phyloP scores from a whole-genome alignment of 1,284 basidiomycete species.

The Puccinia triticina region DNA sequence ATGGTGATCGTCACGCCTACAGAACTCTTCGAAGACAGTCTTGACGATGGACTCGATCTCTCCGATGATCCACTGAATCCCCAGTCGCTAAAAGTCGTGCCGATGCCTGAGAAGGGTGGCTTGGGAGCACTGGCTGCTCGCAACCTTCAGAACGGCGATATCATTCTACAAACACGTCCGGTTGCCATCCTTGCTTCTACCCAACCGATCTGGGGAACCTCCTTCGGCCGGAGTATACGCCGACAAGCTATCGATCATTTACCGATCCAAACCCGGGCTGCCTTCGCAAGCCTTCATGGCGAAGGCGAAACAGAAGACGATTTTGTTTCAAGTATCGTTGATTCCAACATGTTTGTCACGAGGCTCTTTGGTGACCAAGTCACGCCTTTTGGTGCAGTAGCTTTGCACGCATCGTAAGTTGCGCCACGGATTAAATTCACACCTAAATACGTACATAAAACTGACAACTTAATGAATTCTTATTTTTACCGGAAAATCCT shows the following conservation, averaged over 20 bases:
- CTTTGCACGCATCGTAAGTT: constrained; percentile 13
- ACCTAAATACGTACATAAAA: background rate
- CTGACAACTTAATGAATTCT: no score
- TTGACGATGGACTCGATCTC: constrained; percentile 2
- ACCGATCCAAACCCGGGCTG: constrained; percentile 30
- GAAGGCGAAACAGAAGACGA: constrained; percentile 20
- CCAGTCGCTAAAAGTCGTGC: constrained; percentile 14
- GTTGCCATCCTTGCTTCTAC: background rate
- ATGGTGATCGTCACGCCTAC: constrained; percentile 24
- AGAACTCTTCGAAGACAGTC: background rate
- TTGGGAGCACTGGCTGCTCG: constrained; percentile 28
- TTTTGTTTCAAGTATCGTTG: constrained; percentile 16
- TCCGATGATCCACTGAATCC: constrained; percentile 16
- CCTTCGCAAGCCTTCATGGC: constrained; percentile 26
- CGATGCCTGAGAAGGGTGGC: constrained; percentile 41
- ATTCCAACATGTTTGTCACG: constrained; percentile 4
- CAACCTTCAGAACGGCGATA: constrained; percentile 20
- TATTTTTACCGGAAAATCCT: background rate
- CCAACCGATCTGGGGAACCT: background rate
- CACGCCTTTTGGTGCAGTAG: constrained; percentile 11
- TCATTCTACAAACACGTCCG: background rate
- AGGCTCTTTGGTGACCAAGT: background rate
- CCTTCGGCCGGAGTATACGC: background rate
- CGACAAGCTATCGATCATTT: constrained; percentile 36
- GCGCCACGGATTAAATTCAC: background rate